phyloP scores from a whole-genome alignment of 352 stramenopile genomes.

The Pythium aristosporum region DNA sequence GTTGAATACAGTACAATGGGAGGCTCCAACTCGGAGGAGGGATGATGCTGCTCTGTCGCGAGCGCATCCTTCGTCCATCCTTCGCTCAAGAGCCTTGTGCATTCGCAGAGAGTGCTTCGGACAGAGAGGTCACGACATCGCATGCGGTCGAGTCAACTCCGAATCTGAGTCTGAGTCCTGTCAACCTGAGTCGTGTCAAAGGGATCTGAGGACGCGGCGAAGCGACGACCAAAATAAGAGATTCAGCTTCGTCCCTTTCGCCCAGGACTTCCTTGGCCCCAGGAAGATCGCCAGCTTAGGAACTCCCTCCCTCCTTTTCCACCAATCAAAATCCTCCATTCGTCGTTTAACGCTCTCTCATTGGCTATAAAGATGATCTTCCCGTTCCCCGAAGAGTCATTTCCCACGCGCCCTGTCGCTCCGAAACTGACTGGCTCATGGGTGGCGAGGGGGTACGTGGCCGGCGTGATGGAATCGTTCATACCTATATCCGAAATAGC shows the following conservation, averaged over 20 bases:
- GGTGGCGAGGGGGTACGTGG: constrained; percentile 9
- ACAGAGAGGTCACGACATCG: neutral
- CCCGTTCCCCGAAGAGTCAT: constrained; percentile 13
- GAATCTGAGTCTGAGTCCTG: constrained; percentile 8
- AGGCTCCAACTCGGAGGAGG: no score
- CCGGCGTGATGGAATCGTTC: neutral
- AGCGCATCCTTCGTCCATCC: no score
- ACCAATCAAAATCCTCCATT: constrained; percentile 1
- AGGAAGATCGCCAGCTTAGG: constrained; percentile 1
- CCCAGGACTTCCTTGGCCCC: neutral
- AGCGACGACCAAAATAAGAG: neutral
- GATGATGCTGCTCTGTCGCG: no score
- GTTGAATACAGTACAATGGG: no score
- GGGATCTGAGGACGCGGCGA: neutral
- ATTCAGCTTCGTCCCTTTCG: neutral
- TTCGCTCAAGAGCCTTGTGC: no score
- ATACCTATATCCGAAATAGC: constrained; percentile 10
- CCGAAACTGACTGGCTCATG: constrained; percentile 12
- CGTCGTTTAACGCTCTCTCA: neutral
- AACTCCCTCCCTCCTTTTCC: neutral
- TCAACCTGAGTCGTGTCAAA: neutral
- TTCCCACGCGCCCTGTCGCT: constrained; percentile 5
- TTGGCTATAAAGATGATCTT: constrained; percentile 3
- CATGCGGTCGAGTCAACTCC: neutral
- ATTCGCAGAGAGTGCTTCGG: neutral